phyloP scores from a whole-genome alignment of 768 basidiomycete species.

The Suillus cothurnatus region DNA sequence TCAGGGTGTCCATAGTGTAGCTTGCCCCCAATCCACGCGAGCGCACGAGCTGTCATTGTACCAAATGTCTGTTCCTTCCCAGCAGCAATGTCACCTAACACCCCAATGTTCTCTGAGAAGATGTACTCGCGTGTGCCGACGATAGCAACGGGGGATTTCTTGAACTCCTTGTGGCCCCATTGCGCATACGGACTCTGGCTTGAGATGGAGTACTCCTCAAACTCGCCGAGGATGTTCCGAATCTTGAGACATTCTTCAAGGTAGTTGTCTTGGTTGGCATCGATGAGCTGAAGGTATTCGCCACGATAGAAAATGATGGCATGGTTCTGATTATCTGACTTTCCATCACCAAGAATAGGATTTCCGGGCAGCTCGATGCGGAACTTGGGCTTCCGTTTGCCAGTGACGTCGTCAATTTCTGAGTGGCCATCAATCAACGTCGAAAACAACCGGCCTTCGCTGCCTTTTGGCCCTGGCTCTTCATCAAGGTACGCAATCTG shows the following conservation, averaged over 20 bases:
- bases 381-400: slow-evolving; percentile 95
- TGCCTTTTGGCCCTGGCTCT: slow-evolving; percentile 85
- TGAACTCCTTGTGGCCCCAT: slow-evolving; percentile 94
- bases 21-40: slow-evolving; percentile 98
- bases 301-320: slow-evolving; percentile 99
- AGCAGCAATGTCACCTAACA: slow-evolving; percentile 97
- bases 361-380: slow-evolving; percentile 97
- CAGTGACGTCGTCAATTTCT: slow-evolving; percentile 85
- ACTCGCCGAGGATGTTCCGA: slow-evolving; percentile 95
- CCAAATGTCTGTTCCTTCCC: slow-evolving; percentile 99
- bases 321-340: slow-evolving; percentile 99
- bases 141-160: slow-evolving; percentile 90
- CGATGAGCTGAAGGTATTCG: slow-evolving; percentile 98
- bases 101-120: slow-evolving; percentile 99
- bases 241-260: slow-evolving; percentile 99
- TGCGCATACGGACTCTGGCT: slow-evolving; percentile 95
- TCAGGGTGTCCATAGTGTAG: slow-evolving; percentile 99
- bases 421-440: slow-evolving; percentile 97
- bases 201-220: slow-evolving; percentile 90
- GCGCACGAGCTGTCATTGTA: slow-evolving; percentile 92
- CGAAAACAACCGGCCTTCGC: slow-evolving; percentile 89
- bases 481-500: slow-evolving; percentile 99
- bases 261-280: slow-evolving; percentile 99
- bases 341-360: slow-evolving; percentile 98
- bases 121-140: slow-evolving; percentile 99